Percentiles rank a stretch among this genome's conserved stretches.
phyloP scores from a whole-genome alignment of 345 rosid species.

The Rhodamnia argentea region DNA sequence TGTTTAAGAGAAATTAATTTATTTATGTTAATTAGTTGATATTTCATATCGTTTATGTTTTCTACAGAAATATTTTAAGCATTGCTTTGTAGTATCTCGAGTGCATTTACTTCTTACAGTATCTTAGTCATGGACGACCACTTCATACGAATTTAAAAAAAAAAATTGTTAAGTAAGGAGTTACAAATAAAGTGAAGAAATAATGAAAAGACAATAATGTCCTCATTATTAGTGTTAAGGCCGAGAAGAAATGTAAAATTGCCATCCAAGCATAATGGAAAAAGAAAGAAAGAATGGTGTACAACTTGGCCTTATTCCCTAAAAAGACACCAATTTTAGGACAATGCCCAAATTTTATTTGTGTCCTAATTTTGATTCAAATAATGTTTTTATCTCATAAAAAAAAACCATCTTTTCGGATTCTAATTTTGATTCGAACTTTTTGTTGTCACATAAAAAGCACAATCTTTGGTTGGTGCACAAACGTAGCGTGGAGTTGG shows the following conservation, averaged over 20 bases:
- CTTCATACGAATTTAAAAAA: not conserved
- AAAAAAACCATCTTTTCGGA: too few species aligned
- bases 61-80: not conserved
- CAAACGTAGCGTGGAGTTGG: not conserved
- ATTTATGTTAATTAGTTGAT: not conserved
- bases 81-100: not conserved
- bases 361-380: too few species aligned
- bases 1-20: not conserved
- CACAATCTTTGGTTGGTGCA: too few species aligned
- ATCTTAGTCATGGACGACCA: not conserved
- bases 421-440: too few species aligned
- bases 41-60: not conserved
- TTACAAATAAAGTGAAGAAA: not conserved
- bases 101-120: not conserved
- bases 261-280: not conserved
- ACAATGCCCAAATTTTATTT: too few species aligned
- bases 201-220: not conserved
- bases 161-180: not conserved
- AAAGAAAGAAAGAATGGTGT: too few species aligned
- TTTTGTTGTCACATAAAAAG: too few species aligned
- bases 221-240: too few species aligned
- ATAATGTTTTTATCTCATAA: too few species aligned
- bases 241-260: too few species aligned
- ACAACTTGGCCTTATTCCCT: too few species aligned
- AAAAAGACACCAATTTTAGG: too few species aligned